These are phyloP conservation scores for Millerago galiae DNA, from an alignment of 805 yeast species.

Conservation along the genomic window DNA sequence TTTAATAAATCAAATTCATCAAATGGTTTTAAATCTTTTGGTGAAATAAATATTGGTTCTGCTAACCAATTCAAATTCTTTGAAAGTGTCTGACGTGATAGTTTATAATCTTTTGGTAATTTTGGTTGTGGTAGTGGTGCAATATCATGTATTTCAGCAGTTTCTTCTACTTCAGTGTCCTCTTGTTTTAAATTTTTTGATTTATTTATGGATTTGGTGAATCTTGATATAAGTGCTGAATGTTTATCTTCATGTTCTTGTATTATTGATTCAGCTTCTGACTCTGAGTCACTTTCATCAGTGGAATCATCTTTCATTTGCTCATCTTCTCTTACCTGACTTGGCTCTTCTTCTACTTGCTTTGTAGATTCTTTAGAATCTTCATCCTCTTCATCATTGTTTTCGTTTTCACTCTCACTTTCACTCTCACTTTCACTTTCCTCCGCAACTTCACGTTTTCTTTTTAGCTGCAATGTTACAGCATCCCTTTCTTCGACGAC, in stretches of 20 bases:
- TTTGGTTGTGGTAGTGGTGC: slow-evolving; percentile 85
- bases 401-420: slow-evolving; percentile 7
- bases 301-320: slow-evolving; percentile 4
- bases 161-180: slow-evolving; percentile 18
- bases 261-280: slow-evolving; percentile 16
- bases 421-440: background rate
- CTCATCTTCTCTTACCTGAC: background rate
- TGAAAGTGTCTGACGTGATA: slow-evolving; percentile 29
- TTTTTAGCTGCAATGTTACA: slow-evolving; percentile 9
- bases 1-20: slow-evolving; percentile 39
- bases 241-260: slow-evolving; percentile 35
- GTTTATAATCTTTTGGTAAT: slow-evolving; percentile 45
- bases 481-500: slow-evolving; percentile 1
- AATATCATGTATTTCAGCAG: slow-evolving; percentile 34
- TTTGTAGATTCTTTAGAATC: background rate
- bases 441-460: slow-evolving; percentile 20
- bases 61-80: slow-evolving; percentile 60
- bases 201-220: slow-evolving; percentile 35
- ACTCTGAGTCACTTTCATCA: background rate
- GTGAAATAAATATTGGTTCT: slow-evolving; percentile 50
- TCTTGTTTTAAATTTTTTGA: slow-evolving; percentile 3
- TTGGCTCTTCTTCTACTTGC: too few relatives aligned
- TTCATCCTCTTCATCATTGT: background rate
- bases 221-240: slow-evolving; percentile 45
- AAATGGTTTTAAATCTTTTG: slow-evolving; percentile 43